These are phyloP conservation scores for Striga hermonthica DNA, from an alignment of 305 asterid genomes.

Conservation along the genomic window DNA sequence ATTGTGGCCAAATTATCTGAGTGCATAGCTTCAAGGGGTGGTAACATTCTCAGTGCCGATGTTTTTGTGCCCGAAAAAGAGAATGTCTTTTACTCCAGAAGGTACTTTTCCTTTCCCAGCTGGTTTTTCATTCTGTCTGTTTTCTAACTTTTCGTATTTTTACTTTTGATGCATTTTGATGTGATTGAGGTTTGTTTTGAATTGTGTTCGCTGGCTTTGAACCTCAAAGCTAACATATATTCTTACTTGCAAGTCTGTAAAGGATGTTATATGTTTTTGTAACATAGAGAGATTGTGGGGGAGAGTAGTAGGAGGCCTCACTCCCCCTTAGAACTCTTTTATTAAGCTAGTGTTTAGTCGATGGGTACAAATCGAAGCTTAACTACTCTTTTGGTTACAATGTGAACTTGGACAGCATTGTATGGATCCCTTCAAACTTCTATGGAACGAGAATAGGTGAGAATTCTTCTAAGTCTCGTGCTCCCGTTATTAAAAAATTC, in stretches of 20 bases:
- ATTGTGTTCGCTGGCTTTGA: neutral
- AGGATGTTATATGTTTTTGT: neutral
- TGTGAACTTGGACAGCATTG: too few relatives aligned
- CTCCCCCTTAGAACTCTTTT: too few relatives aligned
- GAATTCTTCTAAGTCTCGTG: too few relatives aligned
- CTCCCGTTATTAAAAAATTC: too few relatives aligned
- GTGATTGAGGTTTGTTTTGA: conserved; percentile 1
- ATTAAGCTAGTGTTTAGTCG: too few relatives aligned
- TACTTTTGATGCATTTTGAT: conserved; percentile 6
- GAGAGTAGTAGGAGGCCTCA: too few relatives aligned
- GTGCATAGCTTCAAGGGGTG: conserved; percentile 85
- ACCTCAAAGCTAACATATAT: conserved; percentile 1
- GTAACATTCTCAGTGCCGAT: conserved; percentile 84
- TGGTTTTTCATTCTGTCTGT: conserved; percentile 4
- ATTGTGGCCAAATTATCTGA: conserved; percentile 84
- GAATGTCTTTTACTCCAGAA: conserved; percentile 83
- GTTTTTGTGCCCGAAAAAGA: conserved; percentile 81
- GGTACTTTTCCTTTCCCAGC: conserved; percentile 40
- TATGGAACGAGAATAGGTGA: too few relatives aligned
- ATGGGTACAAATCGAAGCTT: too few relatives aligned
- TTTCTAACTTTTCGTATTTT: neutral
- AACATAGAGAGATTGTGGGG: neutral
- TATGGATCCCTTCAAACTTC: too few relatives aligned
- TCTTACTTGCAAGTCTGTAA: conserved; percentile 18
- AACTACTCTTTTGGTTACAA: too few relatives aligned